Base-by-base conservation (phyloP, 2,329 filamentous ascomycete genomes). In the Penicillium sp. region DNA sequence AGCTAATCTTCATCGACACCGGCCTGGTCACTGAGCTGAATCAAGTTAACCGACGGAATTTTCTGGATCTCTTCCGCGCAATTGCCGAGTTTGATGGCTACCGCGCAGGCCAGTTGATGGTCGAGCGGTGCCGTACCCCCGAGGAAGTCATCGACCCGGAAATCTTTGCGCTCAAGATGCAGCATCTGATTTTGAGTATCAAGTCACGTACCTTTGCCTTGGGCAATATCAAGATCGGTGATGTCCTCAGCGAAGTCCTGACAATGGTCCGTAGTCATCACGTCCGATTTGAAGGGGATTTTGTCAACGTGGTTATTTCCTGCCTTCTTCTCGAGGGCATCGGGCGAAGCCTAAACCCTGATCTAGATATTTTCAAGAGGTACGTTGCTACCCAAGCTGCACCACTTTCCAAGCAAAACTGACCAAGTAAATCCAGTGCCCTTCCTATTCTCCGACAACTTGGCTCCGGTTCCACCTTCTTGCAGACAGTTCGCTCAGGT, bases 11-110 rank as follows among this genome's bases (percentile, higher is more conserved):
- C 72, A 96, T 98, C 62, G 93, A 98, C 67, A 95, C 93, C 0
- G 93, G 93, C 1, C 79, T 98, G 0, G 92, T 97, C 1, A 98
- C 93, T 0, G 88, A 97, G 68, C 81, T 98, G 20, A 97, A 95
- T 65, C 82, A 81, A 6, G 83, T 78, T 3, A 98, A 98, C 65
- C 83, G 93, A 31, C 77, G 75, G 23, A 98, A 98, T 69, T 98
- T 98, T 69, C 77, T 98, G 3, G 93, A 95, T 61, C 82, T 98
- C 2, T 98, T 98, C 82, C 90, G 90, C 51, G 88, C 93, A 12
- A 84, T 98, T 20, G 93, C 93, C 13, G 92, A 96, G 63, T 98
- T 98, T 60, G 90, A 98, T 66, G 93, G 93, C 8, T 96, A 96
- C 74, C 91, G 89, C 66, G 91, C 92, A 3, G 93, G 93, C 0